Evolutionary conservation across 2,329 filamentous ascomycete species (phyloP), one percentile per base, ranked within the genome.

Genomic region (Acrocalymma vagum): DNA sequence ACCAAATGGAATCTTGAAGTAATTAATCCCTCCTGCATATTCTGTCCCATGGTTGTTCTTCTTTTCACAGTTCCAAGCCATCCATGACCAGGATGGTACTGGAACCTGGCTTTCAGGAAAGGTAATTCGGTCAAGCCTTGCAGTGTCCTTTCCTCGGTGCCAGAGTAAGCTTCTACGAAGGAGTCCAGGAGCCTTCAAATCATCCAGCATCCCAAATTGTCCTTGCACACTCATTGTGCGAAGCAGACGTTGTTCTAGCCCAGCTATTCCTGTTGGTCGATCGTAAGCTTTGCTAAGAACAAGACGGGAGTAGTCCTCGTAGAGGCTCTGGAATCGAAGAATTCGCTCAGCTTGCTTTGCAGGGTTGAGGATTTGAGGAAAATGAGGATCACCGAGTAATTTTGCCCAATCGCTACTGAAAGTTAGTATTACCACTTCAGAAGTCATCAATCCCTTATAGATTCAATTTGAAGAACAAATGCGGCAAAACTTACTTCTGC

Each of bases 161-260:
- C 43, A 50, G 1, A 50, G 23, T 5, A 50, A 36, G 11, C 43
- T 50, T 8, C 47, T n/a, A 5, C 43, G 15, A 9, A 50, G 39
- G 4, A 54, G 26, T 1, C 56, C 53, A 5, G 9, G 25, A 3
- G 10, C 25, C 0, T 44, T 42, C 5, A 18, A 14, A 11, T 42
- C 34, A 13, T 66, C 55, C 10, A 72, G 65, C 1, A 71, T 25
- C 0, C 70, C 69, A 21, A 54, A 69, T 0, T 54, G 62, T 3
- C 65, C 70, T 1, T 26, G 34, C 0, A 58, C 49, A 0, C 43
- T 22, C 7, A 70, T 47, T 0, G 49, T 48, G 0, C 27, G 16
- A 1, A 62, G 40, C 2, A 72, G 50, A 0, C 67, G 54, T n/a
- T 56, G 58, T 25, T 71, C 53, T 0, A 72, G 47, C 0, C 65